Conservation (phyloP, 495 filamentous ascomycete genomes). For the Glarea lozoyensis region DNA sequence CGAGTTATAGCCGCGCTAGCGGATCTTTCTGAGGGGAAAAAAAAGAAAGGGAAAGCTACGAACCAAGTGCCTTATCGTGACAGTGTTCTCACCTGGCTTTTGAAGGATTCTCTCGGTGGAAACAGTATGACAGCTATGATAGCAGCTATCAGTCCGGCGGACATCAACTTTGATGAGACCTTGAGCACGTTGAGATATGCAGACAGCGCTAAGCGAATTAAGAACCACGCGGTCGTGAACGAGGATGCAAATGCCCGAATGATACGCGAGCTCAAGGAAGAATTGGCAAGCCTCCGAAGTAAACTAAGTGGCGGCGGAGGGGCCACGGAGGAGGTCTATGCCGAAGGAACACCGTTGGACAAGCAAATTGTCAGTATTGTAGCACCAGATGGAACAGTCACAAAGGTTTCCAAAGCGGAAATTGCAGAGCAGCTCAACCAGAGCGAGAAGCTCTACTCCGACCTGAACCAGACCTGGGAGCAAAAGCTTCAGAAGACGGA, state of each 20-base stretch:
- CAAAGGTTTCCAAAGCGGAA: constrained; percentile 96
- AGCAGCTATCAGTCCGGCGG: constrained; percentile 93
- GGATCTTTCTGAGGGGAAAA: constrained; percentile 80
- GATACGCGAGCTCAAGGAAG: constrained; percentile 97
- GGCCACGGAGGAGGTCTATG: constrained; percentile 59
- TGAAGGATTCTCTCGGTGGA: constrained; percentile 95
- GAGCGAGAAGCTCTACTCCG: constrained; percentile 90
- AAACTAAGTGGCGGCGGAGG: constrained; percentile 60
- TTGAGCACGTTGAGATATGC: constrained; percentile 93
- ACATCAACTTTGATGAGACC: constrained; percentile 99
- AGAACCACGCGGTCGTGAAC: constrained; percentile 99
- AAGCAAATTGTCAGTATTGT: constrained; percentile 95
- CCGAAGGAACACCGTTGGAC: constrained; percentile 84
- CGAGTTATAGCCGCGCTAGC: constrained; percentile 97
- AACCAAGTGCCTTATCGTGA: constrained; percentile 95
- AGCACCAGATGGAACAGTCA: constrained; percentile 73
- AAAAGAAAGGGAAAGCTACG: constrained; percentile 45
- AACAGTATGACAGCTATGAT: constrained; percentile 99
- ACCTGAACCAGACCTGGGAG: constrained; percentile 99
- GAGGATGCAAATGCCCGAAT: constrained; percentile 98
- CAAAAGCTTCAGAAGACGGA: constrained; percentile 93
- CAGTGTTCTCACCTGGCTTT: constrained; percentile 89
- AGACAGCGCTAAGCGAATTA: constrained; percentile 96
- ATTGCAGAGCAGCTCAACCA: constrained; percentile 94
- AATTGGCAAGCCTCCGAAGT: constrained; percentile 74